Evolutionary conservation across 306 rosid genomes (phyloP).

Genomic region (Carpinus viminea): DNA sequence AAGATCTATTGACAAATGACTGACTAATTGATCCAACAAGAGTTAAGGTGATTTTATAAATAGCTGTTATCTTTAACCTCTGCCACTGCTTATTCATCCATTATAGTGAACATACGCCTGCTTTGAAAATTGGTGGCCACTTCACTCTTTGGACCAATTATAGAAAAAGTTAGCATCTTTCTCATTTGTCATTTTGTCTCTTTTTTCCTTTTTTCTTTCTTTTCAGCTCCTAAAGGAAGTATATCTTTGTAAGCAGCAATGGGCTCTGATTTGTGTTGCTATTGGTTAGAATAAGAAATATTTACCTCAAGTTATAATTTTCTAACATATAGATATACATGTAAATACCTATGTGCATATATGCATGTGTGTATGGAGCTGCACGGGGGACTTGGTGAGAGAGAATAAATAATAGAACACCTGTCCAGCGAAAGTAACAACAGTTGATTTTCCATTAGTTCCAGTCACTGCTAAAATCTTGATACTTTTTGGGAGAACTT

Average conservation of each 20-base stretch:
- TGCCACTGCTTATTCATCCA: neutral
- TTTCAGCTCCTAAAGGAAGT: neutral
- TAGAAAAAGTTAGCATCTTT: no score
- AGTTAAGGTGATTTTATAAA: neutral
- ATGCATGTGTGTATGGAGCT: neutral
- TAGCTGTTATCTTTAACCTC: neutral
- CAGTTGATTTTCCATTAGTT: conserved; percentile 43
- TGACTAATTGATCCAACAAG: neutral
- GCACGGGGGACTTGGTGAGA: neutral
- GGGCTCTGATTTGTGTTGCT: no score
- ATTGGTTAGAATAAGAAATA: neutral
- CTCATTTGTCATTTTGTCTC: no score
- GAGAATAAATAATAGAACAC: neutral
- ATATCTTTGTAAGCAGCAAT: neutral
- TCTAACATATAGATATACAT: neutral
- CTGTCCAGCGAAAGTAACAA: conserved; percentile 42
- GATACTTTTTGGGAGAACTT: conserved; percentile 29
- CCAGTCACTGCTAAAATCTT: conserved; percentile 43
- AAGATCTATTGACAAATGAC: no score
- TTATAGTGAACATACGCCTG: neutral
- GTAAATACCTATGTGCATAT: neutral
- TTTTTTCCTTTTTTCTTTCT: no score
- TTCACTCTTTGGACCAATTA: neutral
- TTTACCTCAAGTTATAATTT: neutral
- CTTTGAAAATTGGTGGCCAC: neutral